These are phyloP conservation scores for Umbilicus rupestris DNA, from an alignment of 164 flowering plant species.

Conservation along the genomic window DNA sequence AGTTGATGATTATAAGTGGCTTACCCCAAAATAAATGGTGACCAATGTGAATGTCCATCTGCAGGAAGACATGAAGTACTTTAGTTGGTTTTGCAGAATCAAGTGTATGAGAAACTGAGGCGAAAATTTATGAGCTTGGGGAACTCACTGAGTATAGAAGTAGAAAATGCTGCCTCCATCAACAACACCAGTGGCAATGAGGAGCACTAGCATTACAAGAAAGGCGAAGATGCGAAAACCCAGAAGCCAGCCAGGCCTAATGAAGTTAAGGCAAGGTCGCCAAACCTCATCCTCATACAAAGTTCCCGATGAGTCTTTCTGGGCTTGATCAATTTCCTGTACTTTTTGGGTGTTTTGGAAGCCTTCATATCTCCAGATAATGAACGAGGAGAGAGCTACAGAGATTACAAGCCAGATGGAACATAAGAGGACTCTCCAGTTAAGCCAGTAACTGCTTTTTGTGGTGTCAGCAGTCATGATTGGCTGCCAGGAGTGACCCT, in stretches of 20 bases:
- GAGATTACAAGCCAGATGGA: constrained; percentile 41
- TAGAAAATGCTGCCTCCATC: constrained; percentile 66
- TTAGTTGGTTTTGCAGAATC: background rate
- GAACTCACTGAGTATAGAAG: constrained; percentile 89
- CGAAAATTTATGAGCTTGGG: background rate
- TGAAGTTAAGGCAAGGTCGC: constrained; percentile 65
- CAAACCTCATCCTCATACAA: constrained; percentile 76
- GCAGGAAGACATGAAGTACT: constrained; percentile 14
- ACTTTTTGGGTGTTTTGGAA: background rate
- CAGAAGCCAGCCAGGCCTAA: constrained; percentile 86
- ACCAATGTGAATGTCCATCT: constrained; percentile 85
- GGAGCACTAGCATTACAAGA: constrained; percentile 39
- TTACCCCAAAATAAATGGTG: constrained; percentile 89
- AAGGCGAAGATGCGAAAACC: constrained; percentile 62
- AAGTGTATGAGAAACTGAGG: background rate
- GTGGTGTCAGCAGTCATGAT: constrained; percentile 48
- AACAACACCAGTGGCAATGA: constrained; percentile 32
- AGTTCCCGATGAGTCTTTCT: constrained; percentile 21
- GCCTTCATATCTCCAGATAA: constrained; percentile 55
- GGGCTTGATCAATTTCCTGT: background rate
- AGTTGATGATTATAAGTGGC: constrained; percentile 6
- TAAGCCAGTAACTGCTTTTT: constrained; percentile 60
- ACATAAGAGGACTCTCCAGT: constrained; percentile 74
- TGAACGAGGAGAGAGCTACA: constrained; percentile 27
- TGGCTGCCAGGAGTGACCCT: constrained; percentile 61